Evolutionary conservation across 306 rosid genomes (phyloP).

Genomic region (Glycine tomentella): DNA sequence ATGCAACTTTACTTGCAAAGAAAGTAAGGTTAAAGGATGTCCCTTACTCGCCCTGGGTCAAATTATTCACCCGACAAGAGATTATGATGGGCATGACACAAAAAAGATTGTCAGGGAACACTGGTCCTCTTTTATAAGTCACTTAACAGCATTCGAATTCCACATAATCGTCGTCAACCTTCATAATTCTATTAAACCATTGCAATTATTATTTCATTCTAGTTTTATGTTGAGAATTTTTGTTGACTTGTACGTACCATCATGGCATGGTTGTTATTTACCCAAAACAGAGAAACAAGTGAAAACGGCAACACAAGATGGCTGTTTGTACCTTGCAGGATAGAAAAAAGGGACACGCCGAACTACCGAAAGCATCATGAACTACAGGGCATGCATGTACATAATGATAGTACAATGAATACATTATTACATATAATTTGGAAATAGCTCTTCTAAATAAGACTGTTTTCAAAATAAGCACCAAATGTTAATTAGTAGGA

Average conservation of each 20-base stretch:
- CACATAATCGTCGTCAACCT: conserved; percentile 13
- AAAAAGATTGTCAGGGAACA: background rate
- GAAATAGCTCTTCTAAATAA: background rate
- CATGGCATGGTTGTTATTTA: conserved; percentile 26
- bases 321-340: background rate
- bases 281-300: background rate
- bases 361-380: background rate
- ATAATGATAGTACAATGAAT: conserved; percentile 20
- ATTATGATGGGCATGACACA: background rate
- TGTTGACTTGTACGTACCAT: conserved; percentile 12
- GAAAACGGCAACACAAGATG: background rate
- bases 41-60: background rate
- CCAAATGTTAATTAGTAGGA: background rate
- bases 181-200: conserved; percentile 29
- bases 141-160: conserved; percentile 15
- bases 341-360: background rate
- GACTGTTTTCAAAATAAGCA: no score
- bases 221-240: conserved; percentile 1
- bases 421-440: background rate
- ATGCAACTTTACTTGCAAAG: conserved; percentile 37
- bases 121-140: background rate
- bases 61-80: conserved; percentile 16
- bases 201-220: conserved; percentile 24
- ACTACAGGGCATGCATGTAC: conserved; percentile 6
- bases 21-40: conserved; percentile 30